A percentile compares a stretch with the other conserved stretches of the same genome.
These are phyloP conservation scores for Multifurca ochricompacta DNA, from an alignment of 768 basidiomycete species.

Conservation along the genomic window DNA sequence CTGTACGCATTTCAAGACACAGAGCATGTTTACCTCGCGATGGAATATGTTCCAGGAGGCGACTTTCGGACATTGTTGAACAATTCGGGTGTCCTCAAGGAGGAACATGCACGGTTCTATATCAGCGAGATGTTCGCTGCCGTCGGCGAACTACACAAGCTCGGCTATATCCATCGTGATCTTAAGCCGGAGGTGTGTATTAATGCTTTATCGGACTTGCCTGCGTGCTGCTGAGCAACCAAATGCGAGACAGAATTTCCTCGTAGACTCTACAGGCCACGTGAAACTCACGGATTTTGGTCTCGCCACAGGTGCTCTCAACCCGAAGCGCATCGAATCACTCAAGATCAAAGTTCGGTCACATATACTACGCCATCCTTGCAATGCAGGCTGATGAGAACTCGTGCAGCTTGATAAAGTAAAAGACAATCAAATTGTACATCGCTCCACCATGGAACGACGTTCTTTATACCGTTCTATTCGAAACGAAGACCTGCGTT, in stretches of 20 bases:
- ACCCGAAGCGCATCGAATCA: conserved; percentile 90
- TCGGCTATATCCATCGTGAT: conserved; percentile 98
- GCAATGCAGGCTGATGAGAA: neutral
- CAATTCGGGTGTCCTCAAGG: conserved; percentile 95
- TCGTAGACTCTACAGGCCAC: conserved; percentile 91
- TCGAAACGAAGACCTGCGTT: conserved; percentile 82
- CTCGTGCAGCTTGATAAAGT: conserved; percentile 79
- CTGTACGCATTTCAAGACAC: conserved; percentile 97
- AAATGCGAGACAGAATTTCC: conserved; percentile 64
- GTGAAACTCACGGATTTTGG: conserved; percentile 99
- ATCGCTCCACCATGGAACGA: conserved; percentile 88
- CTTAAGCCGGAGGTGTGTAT: conserved; percentile 90
- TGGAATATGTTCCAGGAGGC: conserved; percentile 99
- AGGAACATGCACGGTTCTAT: conserved; percentile 95
- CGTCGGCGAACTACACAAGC: conserved; percentile 90
- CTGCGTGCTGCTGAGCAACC: neutral
- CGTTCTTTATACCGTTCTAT: conserved; percentile 92
- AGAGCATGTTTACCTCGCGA: conserved; percentile 87
- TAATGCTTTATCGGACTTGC: neutral
- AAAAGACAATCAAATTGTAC: conserved; percentile 85
- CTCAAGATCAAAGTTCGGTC: conserved; percentile 76
- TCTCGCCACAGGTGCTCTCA: conserved; percentile 91
- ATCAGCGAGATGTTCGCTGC: conserved; percentile 97
- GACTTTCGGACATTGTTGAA: conserved; percentile 97
- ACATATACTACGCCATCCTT: neutral